These are phyloP conservation scores for Backusella parvicylindrica DNA, from an alignment of 192 early-diverging fungal genomes.

Conservation along the genomic window DNA sequence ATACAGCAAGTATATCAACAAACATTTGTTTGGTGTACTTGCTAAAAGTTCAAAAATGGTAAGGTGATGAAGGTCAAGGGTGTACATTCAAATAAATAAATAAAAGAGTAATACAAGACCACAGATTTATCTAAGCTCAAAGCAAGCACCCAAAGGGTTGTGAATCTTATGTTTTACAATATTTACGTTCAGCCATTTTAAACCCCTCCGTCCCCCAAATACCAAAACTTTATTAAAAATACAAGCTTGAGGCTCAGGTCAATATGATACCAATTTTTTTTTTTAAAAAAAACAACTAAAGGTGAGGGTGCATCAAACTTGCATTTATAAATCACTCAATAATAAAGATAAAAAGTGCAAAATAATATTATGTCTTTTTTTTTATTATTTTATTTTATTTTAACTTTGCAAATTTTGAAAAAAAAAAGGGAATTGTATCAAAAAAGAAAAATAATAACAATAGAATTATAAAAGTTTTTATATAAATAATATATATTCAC, in stretches of 20 bases:
- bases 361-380: conserved; percentile 3
- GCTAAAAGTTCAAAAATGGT: not conserved
- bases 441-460: conserved; percentile 1
- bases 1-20: not conserved
- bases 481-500: conserved; percentile 2
- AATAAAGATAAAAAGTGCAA: not conserved
- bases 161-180: not conserved
- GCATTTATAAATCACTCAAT: not conserved
- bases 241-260: not conserved
- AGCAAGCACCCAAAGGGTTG: not conserved
- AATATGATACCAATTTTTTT: not conserved
- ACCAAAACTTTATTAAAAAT: not conserved
- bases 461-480: not conserved
- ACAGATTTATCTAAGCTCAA: not conserved
- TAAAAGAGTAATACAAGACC: not conserved
- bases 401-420: not conserved
- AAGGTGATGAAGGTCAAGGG: not conserved
- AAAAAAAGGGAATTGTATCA: not conserved
- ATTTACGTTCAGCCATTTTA: not conserved
- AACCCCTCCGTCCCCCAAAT: not conserved
- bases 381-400: conserved; percentile 1
- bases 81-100: not conserved
- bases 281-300: not conserved
- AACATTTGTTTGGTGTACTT: not conserved
- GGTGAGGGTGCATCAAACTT: too few relatives aligned